Evolutionary conservation across 805 yeast genomes (phyloP).

Genomic region (Candida ponderosae): DNA sequence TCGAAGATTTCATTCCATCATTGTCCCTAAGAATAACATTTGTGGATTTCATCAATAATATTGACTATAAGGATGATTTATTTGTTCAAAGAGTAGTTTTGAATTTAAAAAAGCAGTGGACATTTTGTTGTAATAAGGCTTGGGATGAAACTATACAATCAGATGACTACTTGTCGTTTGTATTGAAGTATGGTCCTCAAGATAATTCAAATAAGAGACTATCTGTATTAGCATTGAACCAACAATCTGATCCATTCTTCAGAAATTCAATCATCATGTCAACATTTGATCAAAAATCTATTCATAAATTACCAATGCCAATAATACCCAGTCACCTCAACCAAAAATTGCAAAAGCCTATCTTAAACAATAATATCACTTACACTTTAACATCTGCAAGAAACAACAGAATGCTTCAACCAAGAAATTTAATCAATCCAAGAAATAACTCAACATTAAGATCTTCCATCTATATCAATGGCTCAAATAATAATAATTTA

Average conservation of each 20-base stretch:
- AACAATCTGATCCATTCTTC: constrained; percentile 29
- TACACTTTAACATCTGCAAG: not conserved
- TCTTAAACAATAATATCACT: not conserved
- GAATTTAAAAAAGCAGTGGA: constrained; percentile 45
- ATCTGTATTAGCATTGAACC: constrained; percentile 28
- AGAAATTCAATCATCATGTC: constrained; percentile 34
- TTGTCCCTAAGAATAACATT: constrained; percentile 38
- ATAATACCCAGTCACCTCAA: not conserved
- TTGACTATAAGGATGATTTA: constrained; percentile 9
- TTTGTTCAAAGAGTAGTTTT: constrained; percentile 29
- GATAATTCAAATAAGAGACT: constrained; percentile 20
- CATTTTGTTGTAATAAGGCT: constrained; percentile 21
- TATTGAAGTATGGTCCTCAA: constrained; percentile 20
- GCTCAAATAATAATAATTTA: constrained; percentile 3
- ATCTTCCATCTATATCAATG: not conserved
- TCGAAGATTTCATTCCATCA: constrained; percentile 68
- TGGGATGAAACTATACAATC: constrained; percentile 23
- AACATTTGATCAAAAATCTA: constrained; percentile 12
- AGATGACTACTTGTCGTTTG: constrained; percentile 12
- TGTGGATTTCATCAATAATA: constrained; percentile 26
- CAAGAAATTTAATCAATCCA: not conserved
- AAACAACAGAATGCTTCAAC: not conserved
- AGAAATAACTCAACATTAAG: not conserved
- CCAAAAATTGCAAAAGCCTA: not conserved
- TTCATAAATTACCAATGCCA: constrained; percentile 16